Evolutionary conservation across 129 eudicot species (phyloP).

Genomic region (Dittrichia graveolens): DNA sequence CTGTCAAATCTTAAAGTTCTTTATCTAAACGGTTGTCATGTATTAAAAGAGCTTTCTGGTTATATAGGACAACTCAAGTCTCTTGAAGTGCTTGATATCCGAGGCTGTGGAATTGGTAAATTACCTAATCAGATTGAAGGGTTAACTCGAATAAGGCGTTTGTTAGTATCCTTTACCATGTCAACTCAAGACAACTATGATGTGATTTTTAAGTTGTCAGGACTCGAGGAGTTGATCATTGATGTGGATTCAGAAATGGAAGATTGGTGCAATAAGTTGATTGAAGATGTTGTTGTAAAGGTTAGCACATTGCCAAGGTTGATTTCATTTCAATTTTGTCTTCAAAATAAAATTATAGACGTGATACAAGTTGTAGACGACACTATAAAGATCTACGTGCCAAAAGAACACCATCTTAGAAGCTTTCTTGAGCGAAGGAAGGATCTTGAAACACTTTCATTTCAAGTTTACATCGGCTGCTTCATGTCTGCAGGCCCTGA

Average conservation of each 20-base stretch:
- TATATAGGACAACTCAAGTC: constrained; percentile 29
- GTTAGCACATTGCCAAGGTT: constrained; percentile 13
- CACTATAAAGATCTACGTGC: constrained; percentile 30
- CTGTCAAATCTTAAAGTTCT: constrained; percentile 32
- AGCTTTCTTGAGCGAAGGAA: constrained; percentile 25
- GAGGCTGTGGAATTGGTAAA: constrained; percentile 26
- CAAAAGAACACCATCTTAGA: constrained; percentile 21
- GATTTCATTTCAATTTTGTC: constrained; percentile 28
- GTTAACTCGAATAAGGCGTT: constrained; percentile 30
- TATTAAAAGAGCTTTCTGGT: constrained; percentile 29
- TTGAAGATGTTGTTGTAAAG: constrained; percentile 33
- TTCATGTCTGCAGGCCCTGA: constrained; percentile 21
- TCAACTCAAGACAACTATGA: constrained; percentile 33
- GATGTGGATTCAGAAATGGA: constrained; percentile 27
- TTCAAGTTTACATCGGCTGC: constrained; percentile 42
- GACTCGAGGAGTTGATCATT: constrained; percentile 41
- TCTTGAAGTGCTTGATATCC: constrained; percentile 37
- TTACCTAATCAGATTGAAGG: constrained; percentile 25
- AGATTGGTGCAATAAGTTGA: constrained; percentile 27
- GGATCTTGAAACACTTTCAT: constrained; percentile 14
- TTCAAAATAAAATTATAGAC: constrained; percentile 27
- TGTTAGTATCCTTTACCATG: constrained; percentile 33
- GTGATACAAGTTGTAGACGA: constrained; percentile 36
- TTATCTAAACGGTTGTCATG: constrained; percentile 24
- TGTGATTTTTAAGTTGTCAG: constrained; percentile 23